These are phyloP conservation scores for Naganishia friedmannii DNA, from an alignment of 768 basidiomycete species.

Conservation along the genomic window DNA sequence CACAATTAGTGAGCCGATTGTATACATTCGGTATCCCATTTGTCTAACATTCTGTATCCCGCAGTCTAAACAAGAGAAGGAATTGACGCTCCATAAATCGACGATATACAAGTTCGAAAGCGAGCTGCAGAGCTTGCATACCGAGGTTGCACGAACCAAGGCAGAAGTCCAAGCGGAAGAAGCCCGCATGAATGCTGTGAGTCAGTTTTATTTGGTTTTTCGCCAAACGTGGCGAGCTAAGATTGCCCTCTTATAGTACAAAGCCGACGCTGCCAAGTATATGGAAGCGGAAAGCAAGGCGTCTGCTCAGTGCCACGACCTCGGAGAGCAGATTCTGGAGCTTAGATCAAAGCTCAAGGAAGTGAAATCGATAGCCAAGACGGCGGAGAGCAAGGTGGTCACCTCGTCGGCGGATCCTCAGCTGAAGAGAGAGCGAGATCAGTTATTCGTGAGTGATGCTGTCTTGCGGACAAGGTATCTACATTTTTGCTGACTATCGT, in stretches of 20 bases:
- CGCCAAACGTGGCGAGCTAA: neutral
- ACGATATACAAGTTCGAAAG: slow-evolving; percentile 42
- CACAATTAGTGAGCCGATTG: slow-evolving; percentile 61
- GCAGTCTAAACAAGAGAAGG: slow-evolving; percentile 51
- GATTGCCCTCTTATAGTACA: neutral
- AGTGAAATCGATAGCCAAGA: slow-evolving; percentile 12
- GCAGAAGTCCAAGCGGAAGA: slow-evolving; percentile 30
- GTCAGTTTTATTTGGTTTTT: neutral
- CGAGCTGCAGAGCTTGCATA: slow-evolving; percentile 35
- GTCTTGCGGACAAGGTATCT: neutral
- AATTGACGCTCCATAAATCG: slow-evolving; percentile 47
- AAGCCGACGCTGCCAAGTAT: slow-evolving; percentile 15
- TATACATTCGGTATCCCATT: neutral
- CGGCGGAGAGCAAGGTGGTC: slow-evolving; percentile 25
- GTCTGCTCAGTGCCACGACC: slow-evolving; percentile 23
- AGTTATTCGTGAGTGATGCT: slow-evolving; percentile 30
- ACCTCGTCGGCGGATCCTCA: slow-evolving; percentile 16
- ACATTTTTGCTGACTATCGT: neutral
- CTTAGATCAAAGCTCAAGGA: slow-evolving; percentile 9
- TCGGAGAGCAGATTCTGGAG: slow-evolving; percentile 16
- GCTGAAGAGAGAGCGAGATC: slow-evolving; percentile 30
- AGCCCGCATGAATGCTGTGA: slow-evolving; percentile 18
- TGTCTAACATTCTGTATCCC: slow-evolving; percentile 40
- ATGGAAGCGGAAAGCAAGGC: slow-evolving; percentile 27
- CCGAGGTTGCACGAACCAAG: slow-evolving; percentile 13